Evolutionary conservation across 352 stramenopile genomes (phyloP).

Genomic region (Phytophthora sp.): DNA sequence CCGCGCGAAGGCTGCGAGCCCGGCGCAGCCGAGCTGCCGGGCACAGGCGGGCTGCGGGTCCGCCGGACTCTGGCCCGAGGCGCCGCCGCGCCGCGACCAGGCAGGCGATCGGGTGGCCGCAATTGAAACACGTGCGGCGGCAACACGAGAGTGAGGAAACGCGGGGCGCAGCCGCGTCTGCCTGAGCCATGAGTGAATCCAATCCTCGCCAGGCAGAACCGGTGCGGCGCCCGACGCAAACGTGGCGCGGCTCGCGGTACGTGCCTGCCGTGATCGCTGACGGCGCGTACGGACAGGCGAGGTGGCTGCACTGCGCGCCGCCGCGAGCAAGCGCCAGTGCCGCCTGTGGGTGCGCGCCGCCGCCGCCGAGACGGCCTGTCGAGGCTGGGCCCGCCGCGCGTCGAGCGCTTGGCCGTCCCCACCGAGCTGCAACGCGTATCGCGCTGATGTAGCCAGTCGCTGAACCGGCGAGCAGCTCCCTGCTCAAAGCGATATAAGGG

Average conservation of each 20-base stretch:
- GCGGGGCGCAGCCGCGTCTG: conserved; percentile 23
- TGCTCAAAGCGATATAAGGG: conserved; percentile 25
- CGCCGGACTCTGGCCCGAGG: too few species aligned
- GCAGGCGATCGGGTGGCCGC: conserved; percentile 19
- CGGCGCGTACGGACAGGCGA: conserved; percentile 14
- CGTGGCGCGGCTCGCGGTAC: conserved; percentile 28
- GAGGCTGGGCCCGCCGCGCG: not conserved
- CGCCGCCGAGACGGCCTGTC: too few species aligned
- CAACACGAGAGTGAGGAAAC: conserved; percentile 14
- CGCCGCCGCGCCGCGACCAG: too few species aligned
- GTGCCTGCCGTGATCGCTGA: conserved; percentile 22
- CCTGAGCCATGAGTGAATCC: conserved; percentile 39
- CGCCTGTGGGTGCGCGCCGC: not conserved
- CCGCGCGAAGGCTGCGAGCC: too few species aligned
- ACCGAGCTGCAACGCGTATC: conserved; percentile 5
- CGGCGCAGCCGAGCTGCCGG: not conserved
- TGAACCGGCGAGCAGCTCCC: conserved; percentile 8
- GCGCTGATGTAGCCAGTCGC: not conserved
- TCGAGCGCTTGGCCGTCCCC: too few species aligned
- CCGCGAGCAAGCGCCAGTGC: not conserved
- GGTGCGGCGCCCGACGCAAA: conserved; percentile 28
- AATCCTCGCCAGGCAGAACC: conserved; percentile 28
- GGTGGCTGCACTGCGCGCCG: conserved; percentile 1
- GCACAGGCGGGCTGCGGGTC: too few species aligned
- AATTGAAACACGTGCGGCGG: conserved; percentile 24